Conservation (phyloP, 768 basidiomycete genomes). For the Pleurotus pulmonarius region DNA sequence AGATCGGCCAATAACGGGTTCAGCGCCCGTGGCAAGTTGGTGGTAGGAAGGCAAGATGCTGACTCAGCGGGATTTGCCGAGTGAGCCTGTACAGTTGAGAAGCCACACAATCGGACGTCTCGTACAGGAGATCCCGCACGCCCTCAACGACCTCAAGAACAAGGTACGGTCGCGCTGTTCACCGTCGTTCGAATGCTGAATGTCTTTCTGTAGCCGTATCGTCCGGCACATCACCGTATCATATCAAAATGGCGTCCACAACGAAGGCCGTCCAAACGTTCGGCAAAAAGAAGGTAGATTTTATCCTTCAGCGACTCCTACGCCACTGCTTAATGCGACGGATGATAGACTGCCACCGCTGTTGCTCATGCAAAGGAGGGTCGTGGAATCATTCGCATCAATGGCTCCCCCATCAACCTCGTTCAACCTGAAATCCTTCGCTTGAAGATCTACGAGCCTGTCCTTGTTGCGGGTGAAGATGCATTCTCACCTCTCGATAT, state of each 20-base stretch:
- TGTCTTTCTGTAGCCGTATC: conserved; percentile 14
- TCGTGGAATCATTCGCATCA: conserved; percentile 93
- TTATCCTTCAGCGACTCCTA: background rate
- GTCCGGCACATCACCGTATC: conserved; percentile 23
- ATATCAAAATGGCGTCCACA: conserved; percentile 63
- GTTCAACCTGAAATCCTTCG: conserved; percentile 94
- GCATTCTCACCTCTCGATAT: conserved; percentile 87
- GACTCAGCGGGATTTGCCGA: conserved; percentile 6
- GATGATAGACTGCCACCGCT: conserved; percentile 86
- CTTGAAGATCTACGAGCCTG: conserved; percentile 96
- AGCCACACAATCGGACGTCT: background rate
- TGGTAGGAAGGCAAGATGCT: background rate
- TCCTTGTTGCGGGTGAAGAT: conserved; percentile 91
- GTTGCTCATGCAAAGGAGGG: conserved; percentile 97
- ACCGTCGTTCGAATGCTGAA: conserved; percentile 6
- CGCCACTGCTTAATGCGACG: conserved; percentile 5
- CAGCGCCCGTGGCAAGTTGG: background rate
- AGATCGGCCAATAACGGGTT: too few relatives aligned
- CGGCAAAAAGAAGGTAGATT: conserved; percentile 97
- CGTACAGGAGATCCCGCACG: conserved; percentile 17
- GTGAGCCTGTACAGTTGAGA: conserved; percentile 1
- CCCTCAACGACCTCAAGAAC: conserved; percentile 41
- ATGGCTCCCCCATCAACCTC: conserved; percentile 95
- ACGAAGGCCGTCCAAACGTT: conserved; percentile 96
- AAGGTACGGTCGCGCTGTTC: conserved; percentile 27